These are phyloP conservation scores for Oligophagozyma castellii DNA, from an alignment of 1,139 yeast genomes.

Conservation along the genomic window DNA sequence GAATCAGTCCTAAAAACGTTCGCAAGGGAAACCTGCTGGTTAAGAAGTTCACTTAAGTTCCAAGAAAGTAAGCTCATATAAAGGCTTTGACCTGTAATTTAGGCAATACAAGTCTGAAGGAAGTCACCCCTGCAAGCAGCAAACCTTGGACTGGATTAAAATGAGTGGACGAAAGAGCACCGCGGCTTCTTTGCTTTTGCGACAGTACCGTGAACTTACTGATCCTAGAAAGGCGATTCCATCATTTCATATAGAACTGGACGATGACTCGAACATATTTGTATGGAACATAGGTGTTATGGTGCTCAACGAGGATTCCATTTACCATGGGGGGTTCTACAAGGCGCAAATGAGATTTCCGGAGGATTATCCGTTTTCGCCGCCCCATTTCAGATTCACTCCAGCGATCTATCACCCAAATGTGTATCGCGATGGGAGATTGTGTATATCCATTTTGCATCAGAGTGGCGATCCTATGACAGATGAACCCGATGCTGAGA, in stretches of 20 bases:
- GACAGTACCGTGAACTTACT: conserved; percentile 86
- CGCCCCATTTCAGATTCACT: conserved; percentile 86
- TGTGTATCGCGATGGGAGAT: conserved; percentile 83
- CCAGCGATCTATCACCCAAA: conserved; percentile 94
- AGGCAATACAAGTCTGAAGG: no score
- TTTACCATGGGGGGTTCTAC: conserved; percentile 92
- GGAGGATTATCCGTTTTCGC: conserved; percentile 76
- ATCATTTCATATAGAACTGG: conserved; percentile 76
- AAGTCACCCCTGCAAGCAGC: no score
- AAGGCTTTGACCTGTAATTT: no score
- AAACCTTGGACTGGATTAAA: neutral
- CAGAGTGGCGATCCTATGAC: conserved; percentile 80
- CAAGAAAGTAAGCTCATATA: no score
- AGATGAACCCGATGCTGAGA: conserved; percentile 85
- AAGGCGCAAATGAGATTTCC: conserved; percentile 93
- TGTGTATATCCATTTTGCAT: conserved; percentile 86
- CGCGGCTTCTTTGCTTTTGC: conserved; percentile 69
- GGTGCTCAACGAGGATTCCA: conserved; percentile 80
- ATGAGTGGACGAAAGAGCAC: conserved; percentile 24
- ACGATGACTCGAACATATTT: conserved; percentile 72
- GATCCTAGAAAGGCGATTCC: conserved; percentile 90
- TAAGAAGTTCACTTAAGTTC: no score
- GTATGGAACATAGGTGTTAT: conserved; percentile 89
- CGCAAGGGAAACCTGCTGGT: no score
- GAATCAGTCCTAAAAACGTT: no score